These are phyloP conservation scores for Casuarina glauca DNA, from an alignment of 306 rosid species.

Conservation along the genomic window DNA sequence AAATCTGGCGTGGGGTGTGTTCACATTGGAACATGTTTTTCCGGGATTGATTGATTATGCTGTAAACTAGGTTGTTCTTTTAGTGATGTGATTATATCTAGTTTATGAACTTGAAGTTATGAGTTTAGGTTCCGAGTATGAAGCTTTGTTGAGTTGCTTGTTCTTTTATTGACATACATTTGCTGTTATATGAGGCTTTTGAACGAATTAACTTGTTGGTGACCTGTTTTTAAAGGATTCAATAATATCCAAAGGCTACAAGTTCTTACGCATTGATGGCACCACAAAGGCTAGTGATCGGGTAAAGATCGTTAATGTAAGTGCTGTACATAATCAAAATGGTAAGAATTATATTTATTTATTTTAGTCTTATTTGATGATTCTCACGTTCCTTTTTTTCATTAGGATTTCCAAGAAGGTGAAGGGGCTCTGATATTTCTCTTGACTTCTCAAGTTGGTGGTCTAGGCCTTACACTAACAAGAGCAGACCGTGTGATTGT, in stretches of 20 bases:
- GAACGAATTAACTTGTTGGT: background rate
- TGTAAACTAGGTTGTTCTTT: background rate
- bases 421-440: slow-evolving; percentile 77
- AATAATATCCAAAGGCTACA: slow-evolving; percentile 54
- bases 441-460: slow-evolving; percentile 97
- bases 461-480: slow-evolving; percentile 93
- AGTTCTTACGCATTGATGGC: slow-evolving; percentile 81
- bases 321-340: slow-evolving; percentile 28
- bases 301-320: slow-evolving; percentile 72
- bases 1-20: background rate
- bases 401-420: slow-evolving; percentile 90
- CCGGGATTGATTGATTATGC: background rate
- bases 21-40: background rate
- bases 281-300: slow-evolving; percentile 85
- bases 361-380: slow-evolving; percentile 6
- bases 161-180: background rate
- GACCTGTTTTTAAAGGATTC: slow-evolving; percentile 52
- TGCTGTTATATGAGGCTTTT: slow-evolving; percentile 15
- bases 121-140: background rate
- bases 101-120: background rate
- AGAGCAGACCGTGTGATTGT: slow-evolving; percentile 98
- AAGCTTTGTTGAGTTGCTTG: background rate
- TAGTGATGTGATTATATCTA: background rate
- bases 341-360: background rate
- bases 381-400: slow-evolving; percentile 11